Base-by-base conservation (phyloP, 2,329 filamentous ascomycete genomes). In the Truncatella angustata region DNA sequence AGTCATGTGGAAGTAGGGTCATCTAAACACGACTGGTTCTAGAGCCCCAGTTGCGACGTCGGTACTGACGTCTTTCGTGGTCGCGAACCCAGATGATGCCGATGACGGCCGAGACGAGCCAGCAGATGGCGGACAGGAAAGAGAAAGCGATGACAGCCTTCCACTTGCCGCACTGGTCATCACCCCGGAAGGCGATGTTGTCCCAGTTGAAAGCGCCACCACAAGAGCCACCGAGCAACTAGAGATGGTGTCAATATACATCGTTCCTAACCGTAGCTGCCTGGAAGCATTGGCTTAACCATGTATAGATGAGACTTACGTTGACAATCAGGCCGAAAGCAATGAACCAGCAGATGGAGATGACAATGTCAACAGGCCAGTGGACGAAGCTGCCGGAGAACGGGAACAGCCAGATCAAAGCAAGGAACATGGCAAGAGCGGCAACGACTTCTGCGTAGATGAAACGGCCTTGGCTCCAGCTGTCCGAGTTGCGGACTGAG, bases 361-460 rank as follows among this genome's bases (percentile, higher is more conserved):
- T 74, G 61, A 91, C 58, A 23, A 91, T 61, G 63, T 93, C 89
- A 60, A 85, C 73, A 0, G 85, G 86, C 79, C 86, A 92, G 68
- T 86, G 79, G 55, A 85, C 77, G 68, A 91, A 90, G 43, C 76
- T 79, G 47, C 74, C 73, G 2, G 82, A 80, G 63, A 89, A 88
- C 2, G 89, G 89, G 36, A 92, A 76, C 24, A 91, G 75, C 82
- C 87, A 90, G 56, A 92, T 66, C 23, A 92, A 70, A 4, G 82
- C 76, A n/a, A 90, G 73, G 36, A 92, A 67, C 50, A 91, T 82
- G 11, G 85, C 82, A 16, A 92, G 63, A 18, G 77, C 85, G 3
- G 89, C 85, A 35, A 91, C 78, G 16, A 90, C 81, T 63, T 88
- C 81, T 42, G 87, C 82, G 74, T 90, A 92, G 70, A 92, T 90